Conservation (phyloP, 139 green algal genomes). For the Micromonas pusilla region DNA sequence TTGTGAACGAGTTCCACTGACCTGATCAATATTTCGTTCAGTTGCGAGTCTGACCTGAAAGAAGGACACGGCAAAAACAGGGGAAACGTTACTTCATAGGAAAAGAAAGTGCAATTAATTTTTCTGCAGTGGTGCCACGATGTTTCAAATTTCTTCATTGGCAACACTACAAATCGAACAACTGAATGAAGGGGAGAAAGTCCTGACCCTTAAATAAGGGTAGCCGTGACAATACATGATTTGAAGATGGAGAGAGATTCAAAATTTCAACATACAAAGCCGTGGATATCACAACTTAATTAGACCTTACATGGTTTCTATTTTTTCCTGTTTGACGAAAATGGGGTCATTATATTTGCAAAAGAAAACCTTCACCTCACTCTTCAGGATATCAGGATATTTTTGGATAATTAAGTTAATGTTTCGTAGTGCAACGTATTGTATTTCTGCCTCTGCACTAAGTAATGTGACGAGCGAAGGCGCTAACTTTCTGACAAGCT, state of each 20-base stretch:
- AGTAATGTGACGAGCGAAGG: constrained; percentile 94
- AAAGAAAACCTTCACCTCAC: constrained; percentile 98
- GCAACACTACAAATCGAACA: no score
- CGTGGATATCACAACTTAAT: no score
- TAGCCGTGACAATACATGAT: not conserved
- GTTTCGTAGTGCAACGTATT: constrained; percentile 97
- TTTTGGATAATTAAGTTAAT: constrained; percentile 93
- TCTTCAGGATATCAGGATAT: constrained; percentile 57
- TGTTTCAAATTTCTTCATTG: no score
- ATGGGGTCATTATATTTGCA: constrained; percentile 99
- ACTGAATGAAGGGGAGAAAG: no score
- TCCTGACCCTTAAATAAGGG: no score
- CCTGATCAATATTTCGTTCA: not conserved
- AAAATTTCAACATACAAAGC: not conserved
- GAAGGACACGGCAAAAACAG: no score
- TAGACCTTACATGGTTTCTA: constrained; percentile 81
- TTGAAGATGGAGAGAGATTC: not conserved
- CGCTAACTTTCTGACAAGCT: constrained; percentile 87
- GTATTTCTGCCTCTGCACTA: constrained; percentile 83
- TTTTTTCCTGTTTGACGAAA: constrained; percentile 99
- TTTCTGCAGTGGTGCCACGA: no score
- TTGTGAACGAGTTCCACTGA: no score
- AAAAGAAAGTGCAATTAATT: no score
- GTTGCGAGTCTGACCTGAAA: not conserved
- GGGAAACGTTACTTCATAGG: no score